Evolutionary conservation across 805 yeast species (phyloP).

Genomic region (Wickerhamomyces hampshirensis): DNA sequence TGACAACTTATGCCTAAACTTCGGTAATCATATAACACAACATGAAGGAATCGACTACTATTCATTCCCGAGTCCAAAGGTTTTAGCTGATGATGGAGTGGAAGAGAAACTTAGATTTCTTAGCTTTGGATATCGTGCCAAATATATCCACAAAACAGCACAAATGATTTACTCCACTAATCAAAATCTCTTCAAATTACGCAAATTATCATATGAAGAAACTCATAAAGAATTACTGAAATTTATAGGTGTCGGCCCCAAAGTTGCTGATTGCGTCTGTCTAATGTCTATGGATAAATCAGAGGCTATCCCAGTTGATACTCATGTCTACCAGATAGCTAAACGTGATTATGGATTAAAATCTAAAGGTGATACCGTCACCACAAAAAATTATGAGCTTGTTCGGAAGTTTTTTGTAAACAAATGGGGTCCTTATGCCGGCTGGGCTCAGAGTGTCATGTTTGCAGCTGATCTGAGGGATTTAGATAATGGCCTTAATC

Average conservation of each 20-base stretch:
- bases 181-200: slow-evolving; percentile 34
- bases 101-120: slow-evolving; percentile 40
- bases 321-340: slow-evolving; percentile 91
- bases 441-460: slow-evolving; percentile 97
- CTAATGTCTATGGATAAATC: slow-evolving; percentile 86
- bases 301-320: slow-evolving; percentile 90
- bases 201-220: slow-evolving; percentile 42
- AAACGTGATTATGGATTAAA: slow-evolving; percentile 68
- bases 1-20: slow-evolving; percentile 63
- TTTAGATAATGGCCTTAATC: slow-evolving; percentile 61
- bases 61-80: slow-evolving; percentile 69
- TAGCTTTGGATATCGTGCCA: slow-evolving; percentile 91
- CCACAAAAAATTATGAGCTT: slow-evolving; percentile 29
- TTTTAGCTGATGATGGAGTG: slow-evolving; percentile 35
- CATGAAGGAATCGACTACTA: slow-evolving; percentile 54
- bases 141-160: slow-evolving; percentile 79
- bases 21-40: slow-evolving; percentile 56
- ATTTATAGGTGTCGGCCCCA: slow-evolving; percentile 91
- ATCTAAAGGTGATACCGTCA: slow-evolving; percentile 25
- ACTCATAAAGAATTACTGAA: slow-evolving; percentile 57
- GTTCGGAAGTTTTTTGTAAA: slow-evolving; percentile 57
- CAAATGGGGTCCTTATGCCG: slow-evolving; percentile 89
- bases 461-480: slow-evolving; percentile 81
- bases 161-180: slow-evolving; percentile 30
- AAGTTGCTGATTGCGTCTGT: slow-evolving; percentile 95